Evolutionary conservation across 371 early-diverging fungal genomes (phyloP).

Genomic region (Rhizopus delemar): DNA sequence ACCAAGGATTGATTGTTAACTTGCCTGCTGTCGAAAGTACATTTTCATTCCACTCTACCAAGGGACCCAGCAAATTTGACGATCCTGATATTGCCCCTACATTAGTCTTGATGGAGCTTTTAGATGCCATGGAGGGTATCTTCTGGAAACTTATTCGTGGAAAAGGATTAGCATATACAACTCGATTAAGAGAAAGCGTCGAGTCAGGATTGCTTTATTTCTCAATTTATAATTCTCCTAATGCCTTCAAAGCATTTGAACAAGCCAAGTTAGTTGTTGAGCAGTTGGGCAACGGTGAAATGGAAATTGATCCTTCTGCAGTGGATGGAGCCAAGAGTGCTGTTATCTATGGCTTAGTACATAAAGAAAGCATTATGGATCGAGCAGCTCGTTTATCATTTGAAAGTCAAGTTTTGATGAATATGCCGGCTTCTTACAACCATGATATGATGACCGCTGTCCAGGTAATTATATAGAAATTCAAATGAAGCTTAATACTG

Average conservation of each 20-base stretch:
- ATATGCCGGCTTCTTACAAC: slow-evolving; percentile 57
- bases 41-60: slow-evolving; percentile 54
- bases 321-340: slow-evolving; percentile 70
- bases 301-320: slow-evolving; percentile 56
- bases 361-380: slow-evolving; percentile 59
- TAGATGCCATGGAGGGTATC: slow-evolving; percentile 65
- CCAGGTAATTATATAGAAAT: slow-evolving; percentile 29
- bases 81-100: slow-evolving; percentile 64
- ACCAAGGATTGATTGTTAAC: slow-evolving; percentile 54
- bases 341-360: slow-evolving; percentile 62
- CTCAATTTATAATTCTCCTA: slow-evolving; percentile 59
- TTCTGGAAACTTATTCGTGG: slow-evolving; percentile 74
- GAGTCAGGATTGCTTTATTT: slow-evolving; percentile 60
- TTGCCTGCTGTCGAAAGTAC: slow-evolving; percentile 66
- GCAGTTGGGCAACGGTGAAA: slow-evolving; percentile 46
- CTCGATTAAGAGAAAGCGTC: slow-evolving; percentile 49
- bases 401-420: slow-evolving; percentile 58
- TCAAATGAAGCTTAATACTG: not conserved
- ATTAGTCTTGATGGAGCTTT: slow-evolving; percentile 61
- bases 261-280: slow-evolving; percentile 59
- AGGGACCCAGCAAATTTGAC: slow-evolving; percentile 51
- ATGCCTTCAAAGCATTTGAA: slow-evolving; percentile 62
- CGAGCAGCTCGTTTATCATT: slow-evolving; percentile 64
- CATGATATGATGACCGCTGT: slow-evolving; percentile 50
- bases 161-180: slow-evolving; percentile 66